phyloP scores from a whole-genome alignment of 495 filamentous ascomycete species.

The Alectoria sarmentosa region DNA sequence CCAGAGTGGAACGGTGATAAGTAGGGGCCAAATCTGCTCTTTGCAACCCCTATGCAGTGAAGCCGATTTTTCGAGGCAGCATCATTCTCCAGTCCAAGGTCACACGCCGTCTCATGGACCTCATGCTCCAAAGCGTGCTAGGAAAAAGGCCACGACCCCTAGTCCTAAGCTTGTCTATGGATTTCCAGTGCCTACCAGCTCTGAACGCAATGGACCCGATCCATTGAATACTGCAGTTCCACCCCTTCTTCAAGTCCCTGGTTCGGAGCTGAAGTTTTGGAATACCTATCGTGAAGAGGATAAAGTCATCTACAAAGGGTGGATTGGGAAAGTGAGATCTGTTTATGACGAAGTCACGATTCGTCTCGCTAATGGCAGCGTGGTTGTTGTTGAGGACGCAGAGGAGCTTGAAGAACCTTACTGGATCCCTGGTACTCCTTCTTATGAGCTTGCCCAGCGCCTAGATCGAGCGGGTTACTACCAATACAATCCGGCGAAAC shows the following conservation, averaged over 20 bases:
- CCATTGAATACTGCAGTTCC: background rate
- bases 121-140: background rate
- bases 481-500: background rate
- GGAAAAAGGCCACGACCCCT: background rate
- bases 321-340: constrained; percentile 33
- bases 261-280: constrained; percentile 29
- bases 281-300: constrained; percentile 32
- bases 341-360: constrained; percentile 31
- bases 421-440: constrained; percentile 16
- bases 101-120: constrained; percentile 20
- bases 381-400: constrained; percentile 33
- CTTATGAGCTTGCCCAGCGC: constrained; percentile 8
- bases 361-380: constrained; percentile 31
- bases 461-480: constrained; percentile 15
- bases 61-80: constrained; percentile 22
- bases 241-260: constrained; percentile 16
- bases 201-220: background rate
- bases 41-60: constrained; percentile 32
- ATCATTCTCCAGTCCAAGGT: constrained; percentile 22
- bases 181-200: constrained; percentile 2
- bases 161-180: constrained; percentile 8
- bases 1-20: constrained; percentile 38
- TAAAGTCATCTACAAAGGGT: constrained; percentile 33
- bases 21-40: constrained; percentile 30
- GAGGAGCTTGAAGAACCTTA: constrained; percentile 31